Evolutionary conservation across 1,284 basidiomycete genomes (phyloP), one percentile per base, ranked within the genome.

Genomic region (Ganoderma lingzhi): DNA sequence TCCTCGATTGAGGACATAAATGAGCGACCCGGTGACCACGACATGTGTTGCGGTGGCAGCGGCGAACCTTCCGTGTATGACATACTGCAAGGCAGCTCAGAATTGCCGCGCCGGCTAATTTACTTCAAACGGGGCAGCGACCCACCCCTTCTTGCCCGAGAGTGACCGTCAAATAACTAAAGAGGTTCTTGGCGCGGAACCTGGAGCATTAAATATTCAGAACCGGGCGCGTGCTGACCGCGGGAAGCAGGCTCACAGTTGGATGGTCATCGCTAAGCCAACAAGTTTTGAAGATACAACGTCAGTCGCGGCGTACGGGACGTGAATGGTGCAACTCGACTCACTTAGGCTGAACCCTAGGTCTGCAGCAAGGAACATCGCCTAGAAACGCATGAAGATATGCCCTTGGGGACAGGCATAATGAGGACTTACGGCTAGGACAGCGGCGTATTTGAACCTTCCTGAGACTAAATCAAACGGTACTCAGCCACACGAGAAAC

Each of bases 11-110:
- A 56, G 53, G 15, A 17, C 53, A 10, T 56, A 56, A 6, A 56
- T 56, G 30, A 56, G 30, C 53, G 53, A 32, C 14, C 30, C 53
- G 30, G 53, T 56, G 53, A 35, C 4, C 30, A 35, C 15, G 53
- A 56, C 17, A 6, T 56, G 53, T 9, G 53, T 23, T 15, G 32
- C 53, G 15, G 53, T 8, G 5, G 53, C 53, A 4, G 53, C 30
- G 53, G 53, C 15, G 30, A 56, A 56, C 53, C 30, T 30, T 56
- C 53, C 53, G 53, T 56, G 53, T 3, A 56, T 35, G 15, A 56
- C 6, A 35, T 35, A 19, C 53, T 56, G 15, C 23, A 3, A 56
- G 17, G 4, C 32, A 17, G 30, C 53, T 19, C 6, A 53, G 48
- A 5, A 35, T 35, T 0, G 15, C 6, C 53, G 6, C 14, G 6